Evolutionary conservation across 345 rosid genomes (phyloP).

Genomic region (Xanthoceras sorbifolium): DNA sequence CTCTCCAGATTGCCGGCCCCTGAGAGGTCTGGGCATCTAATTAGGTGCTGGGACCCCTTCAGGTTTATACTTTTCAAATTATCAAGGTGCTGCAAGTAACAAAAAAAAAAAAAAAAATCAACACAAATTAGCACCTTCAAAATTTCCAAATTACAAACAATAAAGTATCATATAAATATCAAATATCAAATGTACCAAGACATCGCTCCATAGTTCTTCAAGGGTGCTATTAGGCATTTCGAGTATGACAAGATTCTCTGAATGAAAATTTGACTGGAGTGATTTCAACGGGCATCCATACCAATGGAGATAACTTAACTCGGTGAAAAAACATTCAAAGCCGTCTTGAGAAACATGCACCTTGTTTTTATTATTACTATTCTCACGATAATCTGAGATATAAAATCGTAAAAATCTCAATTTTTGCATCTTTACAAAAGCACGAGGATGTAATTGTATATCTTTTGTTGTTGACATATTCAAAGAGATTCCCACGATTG

Average conservation of each 20-base stretch:
- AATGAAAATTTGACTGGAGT: conserved; percentile 32
- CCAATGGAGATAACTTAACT: conserved; percentile 35
- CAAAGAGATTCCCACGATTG: conserved; percentile 29
- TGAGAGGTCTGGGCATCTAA: conserved; percentile 28
- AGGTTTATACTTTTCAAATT: conserved; percentile 27
- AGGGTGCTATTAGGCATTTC: conserved; percentile 27
- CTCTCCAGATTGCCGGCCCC: conserved; percentile 30
- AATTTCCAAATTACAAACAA: not conserved
- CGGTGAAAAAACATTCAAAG: conserved; percentile 24
- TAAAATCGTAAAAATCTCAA: conserved; percentile 34
- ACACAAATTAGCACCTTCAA: no score
- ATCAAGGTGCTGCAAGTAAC: not conserved
- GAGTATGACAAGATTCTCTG: conserved; percentile 33
- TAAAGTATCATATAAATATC: not conserved
- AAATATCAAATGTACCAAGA: conserved; percentile 17
- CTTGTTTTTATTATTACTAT: not conserved
- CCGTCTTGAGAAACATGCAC: conserved; percentile 16
- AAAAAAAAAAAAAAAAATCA: not conserved
- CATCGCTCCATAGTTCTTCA: conserved; percentile 32
- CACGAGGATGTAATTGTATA: conserved; percentile 4
- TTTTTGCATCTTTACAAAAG: conserved; percentile 26
- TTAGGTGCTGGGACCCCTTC: conserved; percentile 20
- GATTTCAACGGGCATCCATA: conserved; percentile 29
- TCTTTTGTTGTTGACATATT: conserved; percentile 9
- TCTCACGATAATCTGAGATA: not conserved